phyloP scores from a whole-genome alignment of 768 basidiomycete genomes.

The Podaxis sp. region DNA sequence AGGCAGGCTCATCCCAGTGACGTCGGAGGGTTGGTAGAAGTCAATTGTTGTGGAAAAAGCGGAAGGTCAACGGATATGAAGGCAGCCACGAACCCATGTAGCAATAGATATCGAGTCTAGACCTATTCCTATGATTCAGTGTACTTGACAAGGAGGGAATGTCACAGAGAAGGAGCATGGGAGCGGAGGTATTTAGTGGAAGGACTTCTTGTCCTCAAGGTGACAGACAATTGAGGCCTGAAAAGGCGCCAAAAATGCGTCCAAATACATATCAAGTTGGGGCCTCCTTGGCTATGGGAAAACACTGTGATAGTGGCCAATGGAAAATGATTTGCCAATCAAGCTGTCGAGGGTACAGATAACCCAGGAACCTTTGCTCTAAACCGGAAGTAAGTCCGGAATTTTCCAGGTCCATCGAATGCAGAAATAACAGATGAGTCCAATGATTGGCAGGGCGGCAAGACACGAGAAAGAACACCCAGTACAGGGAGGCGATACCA shows the following conservation, averaged over 20 bases:
- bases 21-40: neutral
- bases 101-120: slow-evolving; percentile 3
- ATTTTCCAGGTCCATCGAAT: neutral
- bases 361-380: neutral
- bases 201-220: slow-evolving; percentile 6
- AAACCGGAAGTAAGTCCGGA: neutral
- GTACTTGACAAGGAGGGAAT: neutral
- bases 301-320: neutral
- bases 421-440: neutral
- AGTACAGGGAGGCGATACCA: neutral
- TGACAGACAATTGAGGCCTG: neutral
- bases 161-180: neutral
- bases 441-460: neutral
- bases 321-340: slow-evolving; percentile 5
- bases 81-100: neutral
- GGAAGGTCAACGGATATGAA: neutral
- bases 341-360: neutral
- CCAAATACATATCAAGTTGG: neutral
- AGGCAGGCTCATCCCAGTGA: neutral
- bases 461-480: neutral
- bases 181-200: neutral
- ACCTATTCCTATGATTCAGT: neutral
- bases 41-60: neutral
- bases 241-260: neutral
- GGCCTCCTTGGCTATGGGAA: neutral